Percentiles rank a stretch among this genome's conserved stretches.
These are phyloP conservation scores for Pseudognaphalium luteoalbum DNA, from an alignment of 129 eudicot genomes.

Conservation along the genomic window DNA sequence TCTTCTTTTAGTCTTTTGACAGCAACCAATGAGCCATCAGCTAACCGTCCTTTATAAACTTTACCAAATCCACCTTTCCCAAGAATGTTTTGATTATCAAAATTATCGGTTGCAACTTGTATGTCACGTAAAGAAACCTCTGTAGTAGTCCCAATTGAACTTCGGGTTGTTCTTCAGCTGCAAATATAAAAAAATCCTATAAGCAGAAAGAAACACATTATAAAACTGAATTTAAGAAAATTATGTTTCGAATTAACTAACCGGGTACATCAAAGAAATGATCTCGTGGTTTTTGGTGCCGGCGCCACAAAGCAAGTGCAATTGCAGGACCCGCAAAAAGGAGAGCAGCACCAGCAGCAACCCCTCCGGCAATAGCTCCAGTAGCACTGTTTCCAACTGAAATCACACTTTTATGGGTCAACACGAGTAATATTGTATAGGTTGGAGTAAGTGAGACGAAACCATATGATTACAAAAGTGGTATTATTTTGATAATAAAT, in stretches of 20 bases:
- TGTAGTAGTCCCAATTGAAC: constrained; percentile 72
- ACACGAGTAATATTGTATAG: no score
- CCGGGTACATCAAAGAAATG: constrained; percentile 94
- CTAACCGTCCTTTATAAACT: constrained; percentile 79
- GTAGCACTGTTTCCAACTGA: constrained; percentile 52
- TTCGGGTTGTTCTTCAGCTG: constrained; percentile 78
- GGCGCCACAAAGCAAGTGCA: constrained; percentile 65
- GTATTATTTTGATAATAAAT: no score
- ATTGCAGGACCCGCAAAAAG: constrained; percentile 80
- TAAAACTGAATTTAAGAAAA: not conserved
- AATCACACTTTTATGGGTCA: constrained; percentile 14
- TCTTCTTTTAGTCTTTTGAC: constrained; percentile 86
- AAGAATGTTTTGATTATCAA: constrained; percentile 60
- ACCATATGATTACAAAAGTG: not conserved
- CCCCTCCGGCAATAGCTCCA: constrained; percentile 81
- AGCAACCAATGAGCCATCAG: constrained; percentile 74
- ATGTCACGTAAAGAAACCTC: constrained; percentile 71
- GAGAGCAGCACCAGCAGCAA: constrained; percentile 78
- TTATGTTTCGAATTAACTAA: constrained; percentile 37
- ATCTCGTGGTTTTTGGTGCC: constrained; percentile 61
- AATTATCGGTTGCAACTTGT: constrained; percentile 73
- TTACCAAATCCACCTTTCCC: constrained; percentile 91
- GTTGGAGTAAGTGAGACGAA: no score
- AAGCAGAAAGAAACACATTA: not conserved
- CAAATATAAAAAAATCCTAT: constrained; percentile 9